A percentile compares a stretch with the other conserved stretches of the same genome.
Conservation (phyloP, 345 rosid species). For the Sisymbrium irio region DNA sequence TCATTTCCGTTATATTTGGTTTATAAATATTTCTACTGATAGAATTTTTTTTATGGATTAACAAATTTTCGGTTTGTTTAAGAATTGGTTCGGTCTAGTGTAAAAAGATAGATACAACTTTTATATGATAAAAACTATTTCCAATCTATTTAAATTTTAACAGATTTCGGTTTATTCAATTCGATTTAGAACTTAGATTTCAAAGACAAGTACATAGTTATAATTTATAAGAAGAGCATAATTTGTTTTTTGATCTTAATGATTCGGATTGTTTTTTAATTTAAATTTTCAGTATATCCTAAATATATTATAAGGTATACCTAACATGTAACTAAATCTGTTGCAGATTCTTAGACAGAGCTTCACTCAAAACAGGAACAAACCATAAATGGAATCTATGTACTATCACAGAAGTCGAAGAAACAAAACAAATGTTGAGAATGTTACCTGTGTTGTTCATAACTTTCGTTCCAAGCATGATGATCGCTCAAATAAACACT, state of each 20-base stretch:
- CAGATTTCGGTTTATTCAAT: background rate
- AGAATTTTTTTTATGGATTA: background rate
- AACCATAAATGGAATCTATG: conserved; percentile 59
- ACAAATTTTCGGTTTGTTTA: background rate
- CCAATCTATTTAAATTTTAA: background rate
- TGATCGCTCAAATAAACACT: conserved; percentile 72
- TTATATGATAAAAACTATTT: background rate
- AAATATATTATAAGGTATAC: background rate
- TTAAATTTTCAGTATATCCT: background rate
- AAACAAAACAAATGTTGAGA: conserved; percentile 84
- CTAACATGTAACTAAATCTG: background rate
- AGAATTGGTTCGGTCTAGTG: no score
- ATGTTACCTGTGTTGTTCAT: conserved; percentile 73
- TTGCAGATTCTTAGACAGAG: conserved; percentile 64
- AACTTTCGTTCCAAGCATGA: conserved; percentile 79
- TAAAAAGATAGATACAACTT: no score
- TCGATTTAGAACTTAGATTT: background rate
- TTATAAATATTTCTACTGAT: background rate
- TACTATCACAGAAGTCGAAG: conserved; percentile 84
- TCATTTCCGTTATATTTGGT: background rate
- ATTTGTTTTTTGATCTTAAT: background rate
- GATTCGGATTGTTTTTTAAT: background rate
- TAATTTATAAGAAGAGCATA: no score
- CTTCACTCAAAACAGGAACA: conserved; percentile 58
- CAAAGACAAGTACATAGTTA: no score